Evolutionary conservation across 202 grass and related monocot genomes (phyloP), one percentile per base, ranked within the genome.

Genomic region (Zizania palustris): DNA sequence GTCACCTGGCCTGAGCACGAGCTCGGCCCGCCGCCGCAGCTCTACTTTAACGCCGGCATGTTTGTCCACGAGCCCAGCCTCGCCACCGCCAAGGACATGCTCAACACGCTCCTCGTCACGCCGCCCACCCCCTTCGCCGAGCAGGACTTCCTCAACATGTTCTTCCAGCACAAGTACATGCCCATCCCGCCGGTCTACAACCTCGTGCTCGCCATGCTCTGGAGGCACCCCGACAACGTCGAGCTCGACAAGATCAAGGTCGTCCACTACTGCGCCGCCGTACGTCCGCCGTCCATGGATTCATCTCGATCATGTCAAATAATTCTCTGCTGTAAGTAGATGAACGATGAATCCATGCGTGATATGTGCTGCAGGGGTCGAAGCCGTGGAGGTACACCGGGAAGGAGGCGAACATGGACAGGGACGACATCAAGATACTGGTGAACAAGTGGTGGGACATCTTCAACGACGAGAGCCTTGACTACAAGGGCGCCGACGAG

Each of bases 1-100:
- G 93, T 96, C 0, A 0, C 4, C 0, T 96, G 92, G 92, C 87
- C 89, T 8, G 68, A 44, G 10, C 39, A 64, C 5, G 55, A 87
- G 6, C 65, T 87, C 1, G 89, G 89, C 12, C 50, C 76, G 1
- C 84, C 84, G 4, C 92, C 92, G n/a, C 20, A 90, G 39, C 81
- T 74, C 65, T 97, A 97, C 69, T 97, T 97, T 86, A 97, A 97
- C 81, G 88, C 93, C 11, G 93, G 93, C 19, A 91, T 97, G 86
- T 97, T 91, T 80, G 84, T 97, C 28, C 84, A 88, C 8, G 84
- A 97, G 71, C 93, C 93, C 0, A 76, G 78, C 53, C 9, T 77
- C 4, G 60, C 20, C 14, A 91, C 88, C 1, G 84, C 90, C 51
- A 83, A 66, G 50, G 67, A 60, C 10, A 84, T 97, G 0, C 80